Evolutionary conservation across 2,329 filamentous ascomycete species (phyloP).

Genomic region (Boeremia exigua): DNA sequence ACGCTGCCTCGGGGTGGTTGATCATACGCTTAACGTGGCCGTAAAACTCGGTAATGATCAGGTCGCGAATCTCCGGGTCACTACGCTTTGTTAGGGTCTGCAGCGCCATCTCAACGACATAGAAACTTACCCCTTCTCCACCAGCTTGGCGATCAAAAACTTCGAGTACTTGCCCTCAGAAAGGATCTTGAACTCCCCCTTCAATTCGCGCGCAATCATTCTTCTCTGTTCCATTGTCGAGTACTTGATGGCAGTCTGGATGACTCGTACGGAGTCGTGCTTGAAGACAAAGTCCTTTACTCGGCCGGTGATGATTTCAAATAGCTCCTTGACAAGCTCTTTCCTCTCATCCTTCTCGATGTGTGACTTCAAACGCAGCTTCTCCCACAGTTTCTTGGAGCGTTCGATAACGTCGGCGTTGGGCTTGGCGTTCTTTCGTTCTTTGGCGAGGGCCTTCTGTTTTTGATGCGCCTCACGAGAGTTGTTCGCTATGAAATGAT

Average conservation of each 20-base stretch:
- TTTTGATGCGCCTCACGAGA: constrained; percentile 88
- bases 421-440: constrained; percentile 91
- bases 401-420: constrained; percentile 87
- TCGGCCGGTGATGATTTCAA: constrained; percentile 85
- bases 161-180: constrained; percentile 97
- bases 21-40: constrained; percentile 91
- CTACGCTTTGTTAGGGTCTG: constrained; percentile 47
- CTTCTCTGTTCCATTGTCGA: constrained; percentile 82
- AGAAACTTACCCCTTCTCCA: constrained; percentile 71
- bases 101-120: not conserved
- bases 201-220: constrained; percentile 84
- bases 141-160: constrained; percentile 92
- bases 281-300: constrained; percentile 98
- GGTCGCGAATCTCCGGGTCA: constrained; percentile 81
- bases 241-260: constrained; percentile 97
- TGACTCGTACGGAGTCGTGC: constrained; percentile 94
- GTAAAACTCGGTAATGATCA: constrained; percentile 94
- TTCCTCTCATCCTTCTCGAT: constrained; percentile 88
- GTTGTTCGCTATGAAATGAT: constrained; percentile 64
- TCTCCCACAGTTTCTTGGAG: constrained; percentile 97
- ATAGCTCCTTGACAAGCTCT: constrained; percentile 85
- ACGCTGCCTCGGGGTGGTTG: constrained; percentile 93
- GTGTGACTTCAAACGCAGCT: constrained; percentile 88
- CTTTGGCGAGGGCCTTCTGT: constrained; percentile 85
- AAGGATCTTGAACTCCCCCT: constrained; percentile 81